Evolutionary conservation across 345 rosid genomes (phyloP), one percentile per base, ranked within the genome.

Genomic region (Populus ilicifolia): DNA sequence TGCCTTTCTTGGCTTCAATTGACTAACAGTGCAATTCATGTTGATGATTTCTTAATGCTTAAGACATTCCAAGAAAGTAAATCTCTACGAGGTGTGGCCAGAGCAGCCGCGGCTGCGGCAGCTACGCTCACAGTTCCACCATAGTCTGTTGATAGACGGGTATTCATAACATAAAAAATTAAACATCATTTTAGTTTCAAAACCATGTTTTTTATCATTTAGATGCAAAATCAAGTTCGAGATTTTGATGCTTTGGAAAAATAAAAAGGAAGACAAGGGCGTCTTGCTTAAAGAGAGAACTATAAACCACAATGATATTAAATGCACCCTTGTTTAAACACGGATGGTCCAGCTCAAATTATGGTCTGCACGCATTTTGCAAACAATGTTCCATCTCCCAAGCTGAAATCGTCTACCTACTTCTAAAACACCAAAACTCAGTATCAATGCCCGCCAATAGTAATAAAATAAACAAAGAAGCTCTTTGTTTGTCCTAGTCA

Each of bases 401-500:
- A 52, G 18, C 23, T 6, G n/a, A 20, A 52, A 52, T 6, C 59
- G 59, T 52, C 23, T 46, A 52, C 75, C n/a, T 36, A 14, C 48
- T 59, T 35, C 30, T 33, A 12, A 59, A 21, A 27, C 63, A 52
- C n/a, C 62, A 70, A 13, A 16, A 70, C 33, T 14, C 14, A 70
- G 73, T 70, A 52, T 48, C 18, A 17, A 41, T 38, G 44, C 69
- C 65, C 68, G 21, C 18, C 30, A 62, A 6, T 4, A 20, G 11
- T 17, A 36, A 5, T 20, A 23, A 25, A 12, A 35, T 39, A 41
- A 74, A 17, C 21, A 65, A 41, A 27, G 29, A 44, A 65, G 36
- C 52, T 30, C 8, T 67, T 67, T 36, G 67, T 12, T 50, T 52
- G 52, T 72, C 70, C 35, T 85, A 87, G 38, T 78, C 78, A 21